Conservation (phyloP, 1,139 yeast genomes). For the Nakaseomyces kungkrabaensis region DNA sequence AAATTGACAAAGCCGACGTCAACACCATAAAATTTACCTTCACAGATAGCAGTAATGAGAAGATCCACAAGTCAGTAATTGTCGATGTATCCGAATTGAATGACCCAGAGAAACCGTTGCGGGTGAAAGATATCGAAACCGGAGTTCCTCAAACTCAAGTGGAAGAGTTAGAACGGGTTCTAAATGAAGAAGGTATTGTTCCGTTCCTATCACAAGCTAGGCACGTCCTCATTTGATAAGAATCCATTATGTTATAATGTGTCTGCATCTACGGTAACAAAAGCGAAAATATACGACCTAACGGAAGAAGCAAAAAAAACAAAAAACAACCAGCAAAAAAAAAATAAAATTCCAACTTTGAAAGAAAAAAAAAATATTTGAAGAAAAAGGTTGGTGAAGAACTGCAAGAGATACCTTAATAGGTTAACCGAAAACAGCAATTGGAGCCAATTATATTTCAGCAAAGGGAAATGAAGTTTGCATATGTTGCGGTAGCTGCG, state of each 20-base stretch:
- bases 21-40: slow-evolving; percentile 20
- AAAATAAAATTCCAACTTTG: too few species aligned
- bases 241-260: background rate
- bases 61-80: slow-evolving; percentile 9
- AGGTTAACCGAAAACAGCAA: too few species aligned
- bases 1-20: slow-evolving; percentile 16
- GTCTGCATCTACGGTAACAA: background rate
- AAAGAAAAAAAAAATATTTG: too few species aligned
- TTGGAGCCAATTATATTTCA: too few species aligned
- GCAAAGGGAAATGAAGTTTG: background rate
- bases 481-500: background rate
- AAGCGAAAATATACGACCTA: too few species aligned
- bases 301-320: too few species aligned
- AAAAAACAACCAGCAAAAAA: too few species aligned
- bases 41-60: slow-evolving; percentile 13
- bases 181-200: background rate
- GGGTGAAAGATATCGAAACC: background rate
- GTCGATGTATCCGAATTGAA: slow-evolving; percentile 15
- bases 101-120: background rate
- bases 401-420: too few species aligned
- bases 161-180: background rate
- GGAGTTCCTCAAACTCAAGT: background rate
- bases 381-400: too few species aligned
- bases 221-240: background rate
- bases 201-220: background rate